These are phyloP conservation scores for Eucalyptus paniculata DNA, from an alignment of 345 rosid species.

Conservation along the genomic window DNA sequence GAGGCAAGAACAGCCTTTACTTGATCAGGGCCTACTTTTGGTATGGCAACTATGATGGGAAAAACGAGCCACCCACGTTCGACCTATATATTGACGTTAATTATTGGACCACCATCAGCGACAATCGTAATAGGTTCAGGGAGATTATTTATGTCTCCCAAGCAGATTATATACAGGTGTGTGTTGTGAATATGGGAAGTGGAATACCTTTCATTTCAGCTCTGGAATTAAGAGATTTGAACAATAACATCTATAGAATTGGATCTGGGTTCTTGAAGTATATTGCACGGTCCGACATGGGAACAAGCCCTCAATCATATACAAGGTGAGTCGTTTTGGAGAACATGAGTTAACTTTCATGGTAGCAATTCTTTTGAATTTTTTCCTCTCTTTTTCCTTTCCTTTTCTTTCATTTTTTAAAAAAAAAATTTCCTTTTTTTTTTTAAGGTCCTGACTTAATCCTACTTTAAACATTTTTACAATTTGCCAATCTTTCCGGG, in stretches of 20 bases:
- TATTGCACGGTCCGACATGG: fast-evolving
- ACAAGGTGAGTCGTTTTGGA: neutral
- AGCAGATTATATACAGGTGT: neutral
- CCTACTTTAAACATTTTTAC: no score
- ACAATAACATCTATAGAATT: neutral
- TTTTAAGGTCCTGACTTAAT: no score
- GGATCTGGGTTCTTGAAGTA: neutral
- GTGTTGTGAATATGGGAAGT: neutral
- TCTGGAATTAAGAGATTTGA: constrained; percentile 2
- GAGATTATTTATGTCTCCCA: no score
- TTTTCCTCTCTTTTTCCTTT: no score
- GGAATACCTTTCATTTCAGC: constrained; percentile 11
- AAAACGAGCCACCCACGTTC: neutral
- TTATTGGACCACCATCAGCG: fast-evolving
- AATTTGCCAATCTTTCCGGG: no score
- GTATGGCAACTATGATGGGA: constrained; percentile 6
- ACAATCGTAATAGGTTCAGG: fast-evolving
- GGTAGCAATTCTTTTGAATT: neutral
- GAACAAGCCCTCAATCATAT: fast-evolving
- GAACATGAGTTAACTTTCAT: no score
- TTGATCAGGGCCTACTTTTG: neutral
- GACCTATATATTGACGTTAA: constrained; percentile 1
- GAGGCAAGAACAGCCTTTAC: neutral
- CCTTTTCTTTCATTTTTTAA: no score
- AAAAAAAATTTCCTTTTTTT: no score